Evolutionary conservation across 2,329 filamentous ascomycete genomes (phyloP), one percentile per base, ranked within the genome.

Genomic region (Stagonosporopsis tanaceti): DNA sequence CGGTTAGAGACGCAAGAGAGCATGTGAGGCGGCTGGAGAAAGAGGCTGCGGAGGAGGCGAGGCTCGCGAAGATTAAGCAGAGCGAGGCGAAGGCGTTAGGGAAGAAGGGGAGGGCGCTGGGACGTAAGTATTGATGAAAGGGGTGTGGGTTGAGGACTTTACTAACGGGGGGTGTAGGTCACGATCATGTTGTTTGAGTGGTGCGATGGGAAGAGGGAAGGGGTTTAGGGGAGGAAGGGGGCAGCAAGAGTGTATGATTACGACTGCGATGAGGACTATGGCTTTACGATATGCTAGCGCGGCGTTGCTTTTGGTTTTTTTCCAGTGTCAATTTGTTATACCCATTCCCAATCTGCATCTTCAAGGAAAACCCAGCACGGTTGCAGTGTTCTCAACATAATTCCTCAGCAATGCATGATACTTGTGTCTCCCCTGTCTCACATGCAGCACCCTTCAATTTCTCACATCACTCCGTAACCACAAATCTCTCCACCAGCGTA

Each of bases 31-130:
- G 80, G 14, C 76, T 91, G 4, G 88, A 90, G 79, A 72, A 81
- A 48, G 89, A 91, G 77, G 88, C 88, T 1, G 81, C 62, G 4
- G 70, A 71, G 50, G 68, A 72, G 56, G 70, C 87, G 2, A 78
- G 87, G 22, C 74, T 83, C 39, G 88, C 88, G 1, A 88, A 86
- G 81, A 84, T 90, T 48, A 90, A 91, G 83, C 83, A 88, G 75
- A 80, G 82, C 50, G 85, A 90, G 68, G 88, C 87, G 1, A 82
- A 80, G 65, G 84, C 86, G 67, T 82, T 90, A 28, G 87, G 85
- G 6, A 90, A 89, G 84, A 81, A 87, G 50, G 87, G 86, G n/a
- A 87, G 87, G 75, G 82, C 84, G n/a, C 83, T 90, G 57, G 88
- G 88, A 53, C 85, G 87, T 89, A 80, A 78, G 85, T 86, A 30